Base-by-base conservation (phyloP, 2,329 filamentous ascomycete species). In the Geosmithia flava region DNA sequence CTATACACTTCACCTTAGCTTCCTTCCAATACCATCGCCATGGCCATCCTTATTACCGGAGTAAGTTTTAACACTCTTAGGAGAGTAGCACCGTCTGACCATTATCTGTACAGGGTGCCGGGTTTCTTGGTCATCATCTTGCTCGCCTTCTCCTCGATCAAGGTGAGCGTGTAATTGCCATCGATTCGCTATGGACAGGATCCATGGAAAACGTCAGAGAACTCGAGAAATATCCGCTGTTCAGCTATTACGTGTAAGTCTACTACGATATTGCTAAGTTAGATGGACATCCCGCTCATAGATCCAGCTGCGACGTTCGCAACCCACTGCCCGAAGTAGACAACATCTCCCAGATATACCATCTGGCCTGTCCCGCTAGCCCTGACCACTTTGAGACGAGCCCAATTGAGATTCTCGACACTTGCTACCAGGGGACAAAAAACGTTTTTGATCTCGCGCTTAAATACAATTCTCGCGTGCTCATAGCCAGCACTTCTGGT, bases 161-260 rank as follows among this genome's bases (percentile, higher is more conserved):
- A 11, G 49, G 47, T 5, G 20, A 48, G 13, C 27, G 48, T 16
- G 51, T 52, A 23, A 40, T 49, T 23, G 51, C 47, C 3, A 16
- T 52, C n/a, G 51, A 52, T 33, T 50, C 49, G 3, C 19, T 52
- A 41, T 52, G 51, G 51, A 52, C 51, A 19, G 51, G 51, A 4
- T 49, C 41, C 17, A 30, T 43, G 42, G 47, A 49, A 8, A 52
- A 52, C 20, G 20, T 52, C 33, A 40, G 27, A 3, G 10, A 16
- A 3, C 47, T 49, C 19, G 45, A 49, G 15, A 19, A 39, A 5
- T n/a, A 49, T 39, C 29, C 29, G 7, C 11, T 30, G 29, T 52
- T 50, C 45, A 33, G 15, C 3, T 50, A 43, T 37, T 27, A 47
- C 10, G 20, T 40, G 51, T 52, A 13, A 16, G 48, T 47, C 46